Conservation (phyloP, 306 rosid species). For the Cercis canadensis region DNA sequence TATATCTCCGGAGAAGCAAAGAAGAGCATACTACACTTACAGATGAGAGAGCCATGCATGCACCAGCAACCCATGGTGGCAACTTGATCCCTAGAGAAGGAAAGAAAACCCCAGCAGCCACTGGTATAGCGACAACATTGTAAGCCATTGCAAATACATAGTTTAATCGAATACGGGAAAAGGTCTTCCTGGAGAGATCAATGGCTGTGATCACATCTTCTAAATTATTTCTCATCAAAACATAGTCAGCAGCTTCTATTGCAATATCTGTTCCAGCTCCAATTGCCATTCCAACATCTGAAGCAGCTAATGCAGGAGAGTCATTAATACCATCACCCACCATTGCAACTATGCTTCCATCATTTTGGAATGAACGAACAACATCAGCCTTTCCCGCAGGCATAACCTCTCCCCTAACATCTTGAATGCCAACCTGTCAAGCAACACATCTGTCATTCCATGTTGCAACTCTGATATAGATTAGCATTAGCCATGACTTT, state of each 20-base stretch:
- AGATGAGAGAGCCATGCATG: conserved; percentile 98
- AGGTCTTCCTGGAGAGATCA: conserved; percentile 88
- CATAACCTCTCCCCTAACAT: conserved; percentile 94
- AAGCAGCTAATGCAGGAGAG: conserved; percentile 94
- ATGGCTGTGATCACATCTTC: conserved; percentile 99
- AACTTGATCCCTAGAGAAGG: conserved; percentile 78
- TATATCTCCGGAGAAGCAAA: conserved; percentile 82
- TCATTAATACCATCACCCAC: conserved; percentile 99
- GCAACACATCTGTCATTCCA: conserved; percentile 2
- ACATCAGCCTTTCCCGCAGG: conserved; percentile 96
- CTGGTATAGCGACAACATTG: conserved; percentile 84
- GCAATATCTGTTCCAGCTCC: conserved; percentile 99
- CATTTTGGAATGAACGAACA: conserved; percentile 72
- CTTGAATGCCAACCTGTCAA: conserved; percentile 88
- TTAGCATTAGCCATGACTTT: not conserved
- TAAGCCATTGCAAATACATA: conserved; percentile 91
- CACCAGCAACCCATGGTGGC: conserved; percentile 99
- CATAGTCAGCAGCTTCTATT: conserved; percentile 92
- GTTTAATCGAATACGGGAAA: conserved; percentile 76
- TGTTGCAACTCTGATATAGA: conserved; percentile 6
- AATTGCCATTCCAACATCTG: conserved; percentile 96
- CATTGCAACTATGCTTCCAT: conserved; percentile 92
- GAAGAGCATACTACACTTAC: conserved; percentile 95
- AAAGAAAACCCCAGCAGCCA: conserved; percentile 83
- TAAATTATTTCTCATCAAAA: conserved; percentile 86